Conservation (phyloP, 2,329 filamentous ascomycete genomes). For the Drechslera avenae region DNA sequence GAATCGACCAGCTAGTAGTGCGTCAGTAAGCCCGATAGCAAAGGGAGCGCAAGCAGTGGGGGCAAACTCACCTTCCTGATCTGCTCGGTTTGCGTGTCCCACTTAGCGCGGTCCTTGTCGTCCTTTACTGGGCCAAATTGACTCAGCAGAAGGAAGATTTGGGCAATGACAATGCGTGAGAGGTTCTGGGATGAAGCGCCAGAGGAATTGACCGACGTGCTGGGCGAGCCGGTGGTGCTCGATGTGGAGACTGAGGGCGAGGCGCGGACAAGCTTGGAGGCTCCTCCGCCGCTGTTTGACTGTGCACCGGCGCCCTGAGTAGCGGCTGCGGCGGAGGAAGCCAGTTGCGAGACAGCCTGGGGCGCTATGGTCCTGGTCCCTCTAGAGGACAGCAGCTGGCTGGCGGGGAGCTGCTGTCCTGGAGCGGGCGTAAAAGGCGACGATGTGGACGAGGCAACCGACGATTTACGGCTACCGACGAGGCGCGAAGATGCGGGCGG, state of each 20-base stretch:
- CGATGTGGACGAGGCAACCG: constrained; percentile 59
- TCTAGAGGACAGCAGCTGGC: constrained; percentile 62
- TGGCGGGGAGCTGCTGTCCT: constrained; percentile 60
- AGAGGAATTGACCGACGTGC: constrained; percentile 55
- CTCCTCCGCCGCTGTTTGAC: constrained; percentile 59
- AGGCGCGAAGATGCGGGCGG: constrained; percentile 56
- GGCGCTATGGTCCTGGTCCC: constrained; percentile 62
- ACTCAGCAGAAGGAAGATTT: constrained; percentile 92
- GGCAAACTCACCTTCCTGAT: constrained; percentile 76
- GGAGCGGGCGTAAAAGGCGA: constrained; percentile 61
- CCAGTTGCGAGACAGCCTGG: constrained; percentile 59
- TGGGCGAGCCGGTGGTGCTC: constrained; percentile 60
- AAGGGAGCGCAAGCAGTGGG: constrained; percentile 9
- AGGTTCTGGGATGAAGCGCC: constrained; percentile 57
- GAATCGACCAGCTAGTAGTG: constrained; percentile 81
- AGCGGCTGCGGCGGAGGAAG: constrained; percentile 59
- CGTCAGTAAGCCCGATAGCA: constrained; percentile 24
- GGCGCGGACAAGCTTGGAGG: constrained; percentile 62
- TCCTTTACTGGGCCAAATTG: constrained; percentile 76
- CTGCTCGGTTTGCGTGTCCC: constrained; percentile 88
- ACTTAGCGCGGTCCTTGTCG: constrained; percentile 89
- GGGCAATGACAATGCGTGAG: constrained; percentile 91
- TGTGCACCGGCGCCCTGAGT: constrained; percentile 58
- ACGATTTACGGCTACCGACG: constrained; percentile 59
- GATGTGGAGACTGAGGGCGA: constrained; percentile 58